Conservation (phyloP, 257 asterid species). For the Eucommia ulmoides region DNA sequence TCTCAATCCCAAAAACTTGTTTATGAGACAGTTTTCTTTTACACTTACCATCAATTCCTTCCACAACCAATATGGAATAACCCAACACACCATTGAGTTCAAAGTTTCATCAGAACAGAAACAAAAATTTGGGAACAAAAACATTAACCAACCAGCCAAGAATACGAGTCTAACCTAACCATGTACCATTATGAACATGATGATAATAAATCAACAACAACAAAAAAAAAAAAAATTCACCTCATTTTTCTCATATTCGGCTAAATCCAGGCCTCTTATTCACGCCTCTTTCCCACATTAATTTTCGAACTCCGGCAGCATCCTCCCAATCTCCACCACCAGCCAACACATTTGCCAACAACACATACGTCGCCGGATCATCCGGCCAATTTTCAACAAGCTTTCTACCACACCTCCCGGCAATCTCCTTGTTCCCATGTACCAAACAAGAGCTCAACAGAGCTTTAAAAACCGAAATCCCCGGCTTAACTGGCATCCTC, state of each 20-base stretch:
- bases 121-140: background rate
- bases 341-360: conserved; percentile 48
- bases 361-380: conserved; percentile 44
- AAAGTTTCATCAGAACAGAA: background rate
- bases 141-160: too few relatives aligned
- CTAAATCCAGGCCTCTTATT: conserved; percentile 43
- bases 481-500: conserved; percentile 37
- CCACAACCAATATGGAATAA: too few relatives aligned
- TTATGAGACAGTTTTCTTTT: too few relatives aligned
- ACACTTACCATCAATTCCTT: too few relatives aligned
- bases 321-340: conserved; percentile 49
- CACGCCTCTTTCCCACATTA: conserved; percentile 32
- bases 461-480: conserved; percentile 36
- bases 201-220: background rate
- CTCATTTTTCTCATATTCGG: conserved; percentile 26
- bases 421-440: conserved; percentile 45
- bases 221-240: background rate
- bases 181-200: too few relatives aligned
- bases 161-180: too few relatives aligned
- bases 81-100: background rate
- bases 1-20: too few relatives aligned
- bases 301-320: conserved; percentile 34
- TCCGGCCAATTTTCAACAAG: conserved; percentile 39
- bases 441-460: conserved; percentile 40
- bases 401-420: conserved; percentile 30